phyloP scores from a whole-genome alignment of 129 eudicot species.

The Oenanthe sinensis region DNA sequence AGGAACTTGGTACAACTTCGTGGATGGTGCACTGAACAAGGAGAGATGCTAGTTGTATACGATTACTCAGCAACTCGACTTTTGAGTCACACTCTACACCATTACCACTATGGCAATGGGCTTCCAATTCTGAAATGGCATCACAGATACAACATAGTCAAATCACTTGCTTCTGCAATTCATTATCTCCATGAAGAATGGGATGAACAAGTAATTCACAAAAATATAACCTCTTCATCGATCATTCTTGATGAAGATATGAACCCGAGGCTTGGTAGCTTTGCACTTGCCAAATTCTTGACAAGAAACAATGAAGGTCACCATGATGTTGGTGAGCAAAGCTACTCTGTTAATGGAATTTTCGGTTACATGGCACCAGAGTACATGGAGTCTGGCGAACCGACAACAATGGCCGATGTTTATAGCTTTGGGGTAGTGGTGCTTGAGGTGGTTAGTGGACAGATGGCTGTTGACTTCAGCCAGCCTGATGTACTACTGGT shows the following conservation, averaged over 20 bases:
- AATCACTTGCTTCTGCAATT: conserved; percentile 76
- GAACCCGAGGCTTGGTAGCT: conserved; percentile 83
- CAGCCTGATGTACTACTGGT: conserved; percentile 54
- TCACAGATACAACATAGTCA: conserved; percentile 58
- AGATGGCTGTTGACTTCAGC: conserved; percentile 80
- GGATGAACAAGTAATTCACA: conserved; percentile 93
- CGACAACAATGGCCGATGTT: conserved; percentile 76
- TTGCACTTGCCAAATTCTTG: conserved; percentile 78
- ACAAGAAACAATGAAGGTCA: conserved; percentile 60
- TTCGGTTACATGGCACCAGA: conserved; percentile 93
- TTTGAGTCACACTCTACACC: conserved; percentile 52
- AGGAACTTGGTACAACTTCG: conserved; percentile 78
- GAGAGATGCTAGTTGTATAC: conserved; percentile 88
- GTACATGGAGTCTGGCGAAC: conserved; percentile 74
- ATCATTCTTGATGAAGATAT: conserved; percentile 52
- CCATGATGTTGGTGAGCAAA: conserved; percentile 36
- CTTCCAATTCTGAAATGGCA: conserved; percentile 40
- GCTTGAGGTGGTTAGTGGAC: conserved; percentile 79
- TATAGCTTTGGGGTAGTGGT: conserved; percentile 92
- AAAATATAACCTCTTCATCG: conserved; percentile 74
- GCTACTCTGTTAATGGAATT: conserved; percentile 56
- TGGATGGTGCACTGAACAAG: conserved; percentile 99
- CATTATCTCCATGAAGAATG: conserved; percentile 85
- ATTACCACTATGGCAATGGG: conserved; percentile 17
- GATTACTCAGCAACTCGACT: conserved; percentile 51